Base-by-base conservation (phyloP, 2,329 filamentous ascomycete genomes). In the Phoma sp. region DNA sequence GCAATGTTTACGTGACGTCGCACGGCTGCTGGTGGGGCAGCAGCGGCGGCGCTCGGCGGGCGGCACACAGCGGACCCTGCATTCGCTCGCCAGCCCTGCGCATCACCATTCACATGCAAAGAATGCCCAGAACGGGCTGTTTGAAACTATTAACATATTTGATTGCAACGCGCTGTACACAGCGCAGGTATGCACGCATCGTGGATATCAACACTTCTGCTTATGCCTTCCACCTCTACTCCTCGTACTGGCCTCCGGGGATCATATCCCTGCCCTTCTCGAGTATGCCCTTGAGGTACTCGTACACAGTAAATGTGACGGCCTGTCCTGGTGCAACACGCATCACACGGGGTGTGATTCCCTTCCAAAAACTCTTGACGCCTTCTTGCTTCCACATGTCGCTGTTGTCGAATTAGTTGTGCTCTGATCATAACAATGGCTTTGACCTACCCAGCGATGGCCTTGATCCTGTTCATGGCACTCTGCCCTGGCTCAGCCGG, bases 261-360 rank as follows among this genome's bases (percentile, higher is more conserved):
- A 78, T 47, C 72, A 78, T 75, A 3, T 82, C 80, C 58, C 79
- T 64, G 4, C 71, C 64, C 67, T 74, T 79, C 70, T 83, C 79
- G 38, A 82, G 61, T 4, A 80, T 64, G n/a, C 71, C 75, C 68
- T 80, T 81, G 53, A 82, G 59, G 51, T 80, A 82, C 62, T 82
- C 80, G 55, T 82, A 82, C 14, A 82, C 80, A 14, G 80, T 88
- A 65, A 89, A 89, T 2, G 86, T 89, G 39, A 89, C 86, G 14
- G 87, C 95, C 81, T 99, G 95, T 41, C 95, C 95, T 7, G 95
- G 95, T 24, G 95, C 95, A 48, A 99, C 95, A 70, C 95, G 87
- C 92, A 98, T 98, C 65, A 99, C 90, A 67, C 95, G 86, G 6
- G 95, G 95, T 41, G 95, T 99, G 77, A 99, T 99, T 68, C 95